phyloP scores from a whole-genome alignment of 805 yeast genomes.

The Priceomyces carsonii region DNA sequence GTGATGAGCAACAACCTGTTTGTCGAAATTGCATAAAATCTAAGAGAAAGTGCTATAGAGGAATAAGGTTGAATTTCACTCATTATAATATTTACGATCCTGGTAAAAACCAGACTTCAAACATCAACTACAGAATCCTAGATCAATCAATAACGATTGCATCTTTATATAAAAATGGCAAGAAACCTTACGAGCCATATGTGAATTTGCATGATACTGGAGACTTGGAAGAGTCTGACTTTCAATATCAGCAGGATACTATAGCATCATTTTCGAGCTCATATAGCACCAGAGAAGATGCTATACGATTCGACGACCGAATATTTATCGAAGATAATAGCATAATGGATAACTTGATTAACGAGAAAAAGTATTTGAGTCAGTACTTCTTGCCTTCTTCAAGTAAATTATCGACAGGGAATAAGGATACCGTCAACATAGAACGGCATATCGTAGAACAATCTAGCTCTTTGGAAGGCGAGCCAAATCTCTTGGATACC shows the following conservation, averaged over 20 bases:
- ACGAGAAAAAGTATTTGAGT: slow-evolving; percentile 15
- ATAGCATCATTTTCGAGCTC: slow-evolving; percentile 12
- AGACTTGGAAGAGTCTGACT: slow-evolving; percentile 35
- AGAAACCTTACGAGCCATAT: slow-evolving; percentile 30
- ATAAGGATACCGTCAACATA: not conserved
- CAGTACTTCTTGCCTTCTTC: slow-evolving; percentile 6
- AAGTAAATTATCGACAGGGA: not conserved
- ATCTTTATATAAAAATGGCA: slow-evolving; percentile 37
- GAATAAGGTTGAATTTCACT: slow-evolving; percentile 46
- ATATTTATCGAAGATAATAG: slow-evolving; percentile 24
- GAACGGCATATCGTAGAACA: not conserved
- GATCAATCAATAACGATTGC: slow-evolving; percentile 48
- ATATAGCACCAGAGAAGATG: not conserved
- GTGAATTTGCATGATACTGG: slow-evolving; percentile 28
- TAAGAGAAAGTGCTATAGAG: slow-evolving; percentile 48
- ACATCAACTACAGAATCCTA: slow-evolving; percentile 14
- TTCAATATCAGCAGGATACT: slow-evolving; percentile 25
- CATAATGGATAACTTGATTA: slow-evolving; percentile 24
- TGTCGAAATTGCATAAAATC: slow-evolving; percentile 58
- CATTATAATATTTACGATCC: slow-evolving; percentile 42
- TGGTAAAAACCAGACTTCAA: slow-evolving; percentile 9
- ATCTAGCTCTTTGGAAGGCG: not conserved
- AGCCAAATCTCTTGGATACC: slow-evolving; percentile 10
- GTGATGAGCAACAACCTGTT: slow-evolving; percentile 64
- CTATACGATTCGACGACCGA: slow-evolving; percentile 8